phyloP scores from a whole-genome alignment of 768 basidiomycete species.

The Leccinum uliginosum region DNA sequence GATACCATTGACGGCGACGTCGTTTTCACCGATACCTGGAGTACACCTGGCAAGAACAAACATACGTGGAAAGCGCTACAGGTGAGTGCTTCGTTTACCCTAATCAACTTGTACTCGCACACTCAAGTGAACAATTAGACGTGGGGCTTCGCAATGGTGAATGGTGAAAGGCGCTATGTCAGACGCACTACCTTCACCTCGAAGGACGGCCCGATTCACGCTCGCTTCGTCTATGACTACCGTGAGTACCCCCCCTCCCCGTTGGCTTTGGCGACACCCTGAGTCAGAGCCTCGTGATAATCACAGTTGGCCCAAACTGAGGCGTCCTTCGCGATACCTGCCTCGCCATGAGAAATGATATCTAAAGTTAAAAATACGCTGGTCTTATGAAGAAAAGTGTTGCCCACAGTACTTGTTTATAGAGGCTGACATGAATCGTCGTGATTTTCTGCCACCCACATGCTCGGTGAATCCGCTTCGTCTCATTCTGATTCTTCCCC shows the following conservation, averaged over 20 bases:
- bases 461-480: conserved; percentile 5
- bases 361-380: neutral
- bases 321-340: neutral
- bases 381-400: neutral
- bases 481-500: conserved; percentile 1
- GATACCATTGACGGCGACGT: conserved; percentile 35
- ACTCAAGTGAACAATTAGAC: conserved; percentile 22
- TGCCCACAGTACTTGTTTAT: conserved; percentile 6
- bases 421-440: neutral
- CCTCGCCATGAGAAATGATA: neutral
- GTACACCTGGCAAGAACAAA: conserved; percentile 58
- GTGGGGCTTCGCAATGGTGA: conserved; percentile 63
- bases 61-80: conserved; percentile 60
- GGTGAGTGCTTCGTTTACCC: conserved; percentile 34
- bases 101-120: neutral
- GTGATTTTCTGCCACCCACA: neutral
- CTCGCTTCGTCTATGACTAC: conserved; percentile 64
- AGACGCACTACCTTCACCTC: conserved; percentile 64
- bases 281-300: conserved; percentile 3
- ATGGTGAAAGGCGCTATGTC: conserved; percentile 56
- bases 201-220: conserved; percentile 44
- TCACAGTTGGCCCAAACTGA: conserved; percentile 18
- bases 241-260: conserved; percentile 36
- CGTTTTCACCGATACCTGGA: conserved; percentile 42
- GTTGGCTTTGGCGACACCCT: conserved; percentile 5